phyloP scores from a whole-genome alignment of 768 basidiomycete species.

The Exsudoporus frostii region DNA sequence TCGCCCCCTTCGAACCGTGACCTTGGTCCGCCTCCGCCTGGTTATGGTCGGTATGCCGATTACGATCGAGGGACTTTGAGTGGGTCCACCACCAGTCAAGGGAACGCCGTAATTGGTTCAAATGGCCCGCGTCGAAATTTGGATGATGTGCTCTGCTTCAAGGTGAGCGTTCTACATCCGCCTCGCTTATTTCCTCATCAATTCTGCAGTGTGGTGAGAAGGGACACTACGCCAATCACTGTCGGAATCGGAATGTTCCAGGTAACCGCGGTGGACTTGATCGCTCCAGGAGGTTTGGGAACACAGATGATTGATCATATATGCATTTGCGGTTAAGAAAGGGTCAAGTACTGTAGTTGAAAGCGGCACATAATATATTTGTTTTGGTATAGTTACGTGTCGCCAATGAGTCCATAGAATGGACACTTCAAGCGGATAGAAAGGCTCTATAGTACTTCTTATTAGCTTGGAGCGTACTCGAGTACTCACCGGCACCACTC shows the following conservation, averaged over 20 bases:
- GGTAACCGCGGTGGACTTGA: slow-evolving; percentile 87
- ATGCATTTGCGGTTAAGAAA: neutral
- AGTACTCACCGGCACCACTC: no score
- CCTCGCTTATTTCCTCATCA: slow-evolving; percentile 2
- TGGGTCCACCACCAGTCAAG: slow-evolving; percentile 21
- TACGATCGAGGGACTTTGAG: slow-evolving; percentile 54
- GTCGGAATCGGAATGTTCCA: slow-evolving; percentile 86
- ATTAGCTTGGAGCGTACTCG: no score
- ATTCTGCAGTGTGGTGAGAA: slow-evolving; percentile 74
- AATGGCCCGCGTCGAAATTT: slow-evolving; percentile 62
- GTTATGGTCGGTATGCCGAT: slow-evolving; percentile 82
- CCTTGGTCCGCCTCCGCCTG: slow-evolving; percentile 88
- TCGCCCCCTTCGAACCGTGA: slow-evolving; percentile 72
- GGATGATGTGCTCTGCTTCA: slow-evolving; percentile 85
- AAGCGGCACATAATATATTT: neutral
- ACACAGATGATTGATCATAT: slow-evolving; percentile 25
- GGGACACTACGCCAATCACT: slow-evolving; percentile 95
- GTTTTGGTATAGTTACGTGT: no score
- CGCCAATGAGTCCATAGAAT: no score
- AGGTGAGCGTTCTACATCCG: slow-evolving; percentile 44
- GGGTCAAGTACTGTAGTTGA: neutral
- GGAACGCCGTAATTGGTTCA: slow-evolving; percentile 30
- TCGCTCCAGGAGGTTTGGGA: slow-evolving; percentile 35
- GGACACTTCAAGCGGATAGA: neutral
- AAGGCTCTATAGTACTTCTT: no score